Base-by-base conservation (phyloP, 805 yeast genomes). In the Hyphopichia homilentoma region DNA sequence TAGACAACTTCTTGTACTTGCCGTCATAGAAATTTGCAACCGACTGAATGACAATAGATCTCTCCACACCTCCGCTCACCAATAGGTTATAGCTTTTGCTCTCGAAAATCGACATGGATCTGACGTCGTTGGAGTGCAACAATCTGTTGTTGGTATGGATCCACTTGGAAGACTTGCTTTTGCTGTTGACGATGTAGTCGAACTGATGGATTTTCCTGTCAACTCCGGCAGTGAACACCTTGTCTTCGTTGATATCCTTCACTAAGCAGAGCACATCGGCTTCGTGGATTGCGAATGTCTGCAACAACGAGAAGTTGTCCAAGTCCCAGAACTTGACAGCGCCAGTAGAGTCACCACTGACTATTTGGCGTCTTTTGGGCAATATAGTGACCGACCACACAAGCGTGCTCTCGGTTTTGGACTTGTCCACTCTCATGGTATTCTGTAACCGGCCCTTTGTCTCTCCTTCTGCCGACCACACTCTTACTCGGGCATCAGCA, bases 281-380 rank as follows among this genome's bases (percentile, higher is more conserved):
- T 30, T 84, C 94, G 52, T 93, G 97, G 7, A 78, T 77, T 43
- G 77, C 74, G 57, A 87, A 88, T 16, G 84, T 77, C 57, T 90
- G 97, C 32, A 77, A 67, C 38, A 93, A 64, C 1, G 96, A 80
- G 44, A 79, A 79, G 44, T 77, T 81, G 29, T 75, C 72, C 41
- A 82, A 68, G 49, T 90, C 96, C 99, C 99, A 93, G 43, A 93
- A 74, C 58, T 90, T 90, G 32, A 93, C 76, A 6, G 84, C 72
- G 2, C 99, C 99, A 1, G 97, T 90, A 5, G 97, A 88, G 61
- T 93, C 99, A 34, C 97, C 98, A 39, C 88, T 79, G n/a, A 86
- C 94, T 37, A 93, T 73, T 54, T 87, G 95, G 34, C 76, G 68
- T 30, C 74, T 73, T 25, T 65, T 54, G 4, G 82, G 78, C 37